Conservation (phyloP, 176 grass and related monocot genomes). For the Areca catechu region DNA sequence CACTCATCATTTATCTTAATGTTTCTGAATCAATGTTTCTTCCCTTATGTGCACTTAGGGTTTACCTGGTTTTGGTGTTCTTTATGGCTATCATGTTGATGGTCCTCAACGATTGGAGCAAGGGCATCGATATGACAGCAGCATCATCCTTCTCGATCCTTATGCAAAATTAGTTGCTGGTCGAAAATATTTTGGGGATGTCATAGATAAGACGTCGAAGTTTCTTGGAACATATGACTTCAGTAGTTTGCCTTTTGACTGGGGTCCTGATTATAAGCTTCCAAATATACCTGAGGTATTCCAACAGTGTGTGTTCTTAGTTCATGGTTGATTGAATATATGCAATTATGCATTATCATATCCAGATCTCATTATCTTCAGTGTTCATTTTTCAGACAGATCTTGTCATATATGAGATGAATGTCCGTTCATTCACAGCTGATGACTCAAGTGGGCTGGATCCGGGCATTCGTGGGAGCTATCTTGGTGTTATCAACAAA, state of each 20-base stretch:
- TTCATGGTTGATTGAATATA: no score
- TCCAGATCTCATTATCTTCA: no score
- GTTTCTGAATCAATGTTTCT: constrained; percentile 14
- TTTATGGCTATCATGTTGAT: constrained; percentile 73
- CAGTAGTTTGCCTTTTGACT: constrained; percentile 65
- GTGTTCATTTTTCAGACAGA: constrained; percentile 64
- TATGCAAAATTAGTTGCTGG: constrained; percentile 95
- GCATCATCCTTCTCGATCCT: constrained; percentile 68
- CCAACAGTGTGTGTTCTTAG: no score
- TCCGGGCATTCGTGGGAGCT: constrained; percentile 58
- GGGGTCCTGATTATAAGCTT: constrained; percentile 70
- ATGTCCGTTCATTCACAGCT: constrained; percentile 75
- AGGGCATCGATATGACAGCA: constrained; percentile 85
- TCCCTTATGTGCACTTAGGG: constrained; percentile 41
- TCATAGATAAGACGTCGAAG: constrained; percentile 35
- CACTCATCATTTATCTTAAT: not conserved
- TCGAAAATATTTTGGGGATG: constrained; percentile 58
- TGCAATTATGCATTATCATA: no score
- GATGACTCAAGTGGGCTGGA: constrained; percentile 64
- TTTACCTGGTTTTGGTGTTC: constrained; percentile 62
- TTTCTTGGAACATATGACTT: constrained; percentile 83
- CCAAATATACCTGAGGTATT: constrained; percentile 90
- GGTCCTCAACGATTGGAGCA: constrained; percentile 66
- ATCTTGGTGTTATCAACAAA: constrained; percentile 92
- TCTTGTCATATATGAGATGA: constrained; percentile 99